Base-by-base conservation (phyloP, 495 filamentous ascomycete species). In the Cudoniella acicularis region DNA sequence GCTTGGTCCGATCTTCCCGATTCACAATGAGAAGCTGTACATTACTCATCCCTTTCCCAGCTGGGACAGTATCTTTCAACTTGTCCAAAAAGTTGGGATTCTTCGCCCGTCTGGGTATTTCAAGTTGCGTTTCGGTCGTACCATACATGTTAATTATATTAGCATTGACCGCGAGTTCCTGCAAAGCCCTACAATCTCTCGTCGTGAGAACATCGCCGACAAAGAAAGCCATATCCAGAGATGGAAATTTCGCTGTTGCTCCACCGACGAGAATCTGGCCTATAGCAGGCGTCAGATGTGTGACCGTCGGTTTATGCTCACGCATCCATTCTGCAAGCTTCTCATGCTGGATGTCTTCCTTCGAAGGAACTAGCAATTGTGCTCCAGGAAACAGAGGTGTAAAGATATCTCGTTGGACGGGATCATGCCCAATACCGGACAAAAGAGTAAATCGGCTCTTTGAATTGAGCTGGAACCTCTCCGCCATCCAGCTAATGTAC, bases 281-380 rank as follows among this genome's bases (percentile, higher is more conserved):
- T 92, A 98, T 91, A 40, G 92, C 94, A 4, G 94, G 94, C 0
- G 94, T 98, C 16, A 98, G 76, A 69, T 97, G 94, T 2, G 92
- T 93, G 30, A 94, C 87, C 13, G 90, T 96, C 11, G 88, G 83
- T 51, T 80, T 73, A 65, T 92, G 82, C 53, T 89, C 81, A 46
- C 78, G 79, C 86, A 97, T 92, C 94, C 94, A 97, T 65, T 95
- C 89, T 1, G 91, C 92, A 17, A 98, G 79, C 58, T 80, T 85
- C 72, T 96, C 92, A 66, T 96, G 88, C 51, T 87, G 83, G 41
- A 98, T 98, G 65, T 92, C 86, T 54, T 96, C 93, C 20, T 83
- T 83, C 2, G 87, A 82, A 1, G 93, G 93, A 1, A 96, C 86
- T 18, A 97, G 71, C 0, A 98, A 70, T 66, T 89, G 82, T 0